These are phyloP conservation scores for Arthrobotrys megalospora DNA, from an alignment of 2,329 filamentous ascomycete species.

Conservation along the genomic window DNA sequence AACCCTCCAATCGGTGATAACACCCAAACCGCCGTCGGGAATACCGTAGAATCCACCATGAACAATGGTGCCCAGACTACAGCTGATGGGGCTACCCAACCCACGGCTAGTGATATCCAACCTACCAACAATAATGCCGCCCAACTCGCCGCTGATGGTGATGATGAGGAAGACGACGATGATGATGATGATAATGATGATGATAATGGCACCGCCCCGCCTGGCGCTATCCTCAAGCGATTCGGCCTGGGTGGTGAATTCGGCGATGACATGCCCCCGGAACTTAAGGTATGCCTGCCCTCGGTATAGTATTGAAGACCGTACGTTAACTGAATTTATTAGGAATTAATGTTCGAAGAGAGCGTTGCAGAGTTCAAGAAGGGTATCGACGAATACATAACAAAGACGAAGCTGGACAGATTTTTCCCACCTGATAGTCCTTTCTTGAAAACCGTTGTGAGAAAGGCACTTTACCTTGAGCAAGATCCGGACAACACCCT, in stretches of 20 bases:
- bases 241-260: conserved; percentile 32
- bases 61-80: neutral
- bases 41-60: conserved; percentile 5
- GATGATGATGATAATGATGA: conserved; percentile 1
- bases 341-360: conserved; percentile 11
- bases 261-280: conserved; percentile 18
- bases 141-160: conserved; percentile 3
- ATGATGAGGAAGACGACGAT: neutral
- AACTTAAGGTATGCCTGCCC: conserved; percentile 9
- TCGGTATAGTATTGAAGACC: neutral
- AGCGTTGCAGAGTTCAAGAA: conserved; percentile 23
- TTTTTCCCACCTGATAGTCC: conserved; percentile 32
- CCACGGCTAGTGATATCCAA: conserved; percentile 17
- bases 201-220: neutral
- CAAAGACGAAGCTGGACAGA: conserved; percentile 6
- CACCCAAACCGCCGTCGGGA: neutral
- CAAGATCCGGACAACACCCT: conserved; percentile 26
- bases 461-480: conserved; percentile 31
- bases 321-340: conserved; percentile 24
- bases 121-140: conserved; percentile 10
- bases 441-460: conserved; percentile 36
- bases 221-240: conserved; percentile 11
- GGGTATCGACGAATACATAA: conserved; percentile 28
- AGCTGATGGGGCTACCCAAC: conserved; percentile 7
- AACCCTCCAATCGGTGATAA: conserved; percentile 1